phyloP scores from a whole-genome alignment of 495 filamentous ascomycete genomes.

The Halenospora varia region DNA sequence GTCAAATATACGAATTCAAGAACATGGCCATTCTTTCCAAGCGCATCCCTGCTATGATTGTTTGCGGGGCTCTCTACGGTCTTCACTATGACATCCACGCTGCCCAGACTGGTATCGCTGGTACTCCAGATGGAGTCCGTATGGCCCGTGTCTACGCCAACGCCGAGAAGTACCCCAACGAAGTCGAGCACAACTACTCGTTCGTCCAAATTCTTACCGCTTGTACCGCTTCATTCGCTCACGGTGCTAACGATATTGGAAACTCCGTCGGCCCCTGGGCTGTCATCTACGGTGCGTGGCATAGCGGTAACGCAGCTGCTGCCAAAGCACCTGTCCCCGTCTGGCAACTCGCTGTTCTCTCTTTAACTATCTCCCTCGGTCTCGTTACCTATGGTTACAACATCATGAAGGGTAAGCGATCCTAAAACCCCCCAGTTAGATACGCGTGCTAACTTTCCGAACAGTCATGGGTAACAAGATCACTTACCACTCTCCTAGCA shows the following conservation, averaged over 20 bases:
- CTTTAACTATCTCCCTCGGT: slow-evolving; percentile 51
- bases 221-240: slow-evolving; percentile 71
- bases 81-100: slow-evolving; percentile 71
- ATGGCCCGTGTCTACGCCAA: slow-evolving; percentile 58
- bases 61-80: slow-evolving; percentile 57
- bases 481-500: slow-evolving; percentile 62
- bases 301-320: slow-evolving; percentile 36
- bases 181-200: slow-evolving; percentile 74
- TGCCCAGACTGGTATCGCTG: slow-evolving; percentile 57
- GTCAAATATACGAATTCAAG: slow-evolving; percentile 61
- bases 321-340: slow-evolving; percentile 55
- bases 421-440: background rate
- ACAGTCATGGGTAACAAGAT: slow-evolving; percentile 59
- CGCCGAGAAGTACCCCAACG: slow-evolving; percentile 66
- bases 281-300: slow-evolving; percentile 66
- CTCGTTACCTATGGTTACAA: slow-evolving; percentile 71
- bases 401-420: slow-evolving; percentile 52
- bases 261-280: slow-evolving; percentile 74
- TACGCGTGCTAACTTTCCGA: background rate
- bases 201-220: slow-evolving; percentile 75
- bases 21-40: slow-evolving; percentile 56
- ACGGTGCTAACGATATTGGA: slow-evolving; percentile 77
- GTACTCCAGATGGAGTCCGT: slow-evolving; percentile 62
- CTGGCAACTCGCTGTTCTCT: slow-evolving; percentile 64
- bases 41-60: slow-evolving; percentile 57